Conservation (phyloP, 2,329 filamentous ascomycete species). For the Diaporthe sp. region DNA sequence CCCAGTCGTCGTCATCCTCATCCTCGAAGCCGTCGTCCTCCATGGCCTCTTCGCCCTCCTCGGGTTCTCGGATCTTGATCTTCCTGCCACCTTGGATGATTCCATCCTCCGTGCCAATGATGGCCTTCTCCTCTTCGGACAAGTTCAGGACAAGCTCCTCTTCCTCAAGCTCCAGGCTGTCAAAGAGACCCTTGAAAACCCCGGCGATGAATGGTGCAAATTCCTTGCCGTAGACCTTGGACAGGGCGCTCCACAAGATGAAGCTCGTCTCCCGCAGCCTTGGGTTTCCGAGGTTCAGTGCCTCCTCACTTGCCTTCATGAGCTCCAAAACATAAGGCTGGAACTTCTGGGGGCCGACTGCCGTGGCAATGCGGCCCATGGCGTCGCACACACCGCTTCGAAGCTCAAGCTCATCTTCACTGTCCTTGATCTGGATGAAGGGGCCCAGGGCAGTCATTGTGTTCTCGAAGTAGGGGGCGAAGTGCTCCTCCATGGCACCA, state of each 20-base stretch:
- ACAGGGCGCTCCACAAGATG: conserved; percentile 94
- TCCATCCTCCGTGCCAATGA: conserved; percentile 75
- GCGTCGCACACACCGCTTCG: conserved; percentile 92
- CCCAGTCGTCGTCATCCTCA: conserved; percentile 81
- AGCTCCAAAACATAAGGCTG: conserved; percentile 91
- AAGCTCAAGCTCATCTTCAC: conserved; percentile 89
- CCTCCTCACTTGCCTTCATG: conserved; percentile 94
- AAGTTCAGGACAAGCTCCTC: conserved; percentile 87
- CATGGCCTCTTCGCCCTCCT: conserved; percentile 69
- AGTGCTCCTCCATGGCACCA: conserved; percentile 83
- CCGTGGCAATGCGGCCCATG: conserved; percentile 91
- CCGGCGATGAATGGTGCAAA: conserved; percentile 84
- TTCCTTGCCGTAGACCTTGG: conserved; percentile 91
- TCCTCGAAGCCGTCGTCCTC: conserved; percentile 70
- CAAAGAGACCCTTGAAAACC: conserved; percentile 84
- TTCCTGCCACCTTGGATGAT: conserved; percentile 87
- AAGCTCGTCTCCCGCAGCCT: conserved; percentile 96
- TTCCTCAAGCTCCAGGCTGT: conserved; percentile 88
- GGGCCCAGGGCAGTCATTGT: conserved; percentile 91
- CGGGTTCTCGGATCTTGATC: conserved; percentile 80
- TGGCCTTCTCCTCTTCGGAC: conserved; percentile 79
- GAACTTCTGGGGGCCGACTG: conserved; percentile 88
- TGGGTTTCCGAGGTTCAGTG: conserved; percentile 87
- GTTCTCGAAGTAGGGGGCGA: conserved; percentile 91
- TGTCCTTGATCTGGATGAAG: conserved; percentile 88